A percentile compares a stretch with the other conserved stretches of the same genome.
Evolutionary conservation across 805 yeast species (phyloP).

Genomic region (Huiozyma naganishii): DNA sequence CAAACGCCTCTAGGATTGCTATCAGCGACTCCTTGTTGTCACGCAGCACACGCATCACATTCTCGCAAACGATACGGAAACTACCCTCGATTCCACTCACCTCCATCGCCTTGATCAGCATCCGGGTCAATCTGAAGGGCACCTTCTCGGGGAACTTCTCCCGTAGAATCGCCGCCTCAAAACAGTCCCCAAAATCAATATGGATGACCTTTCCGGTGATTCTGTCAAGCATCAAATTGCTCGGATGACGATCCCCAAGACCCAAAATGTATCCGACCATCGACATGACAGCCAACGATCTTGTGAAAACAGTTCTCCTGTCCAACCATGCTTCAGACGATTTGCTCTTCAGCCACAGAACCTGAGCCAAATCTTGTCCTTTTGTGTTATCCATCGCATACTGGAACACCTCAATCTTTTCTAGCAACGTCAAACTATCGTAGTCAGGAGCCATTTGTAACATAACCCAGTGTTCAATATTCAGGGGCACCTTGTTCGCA

Average conservation of each 20-base stretch:
- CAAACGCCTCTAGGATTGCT: slow-evolving; percentile 97
- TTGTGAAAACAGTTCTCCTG: slow-evolving; percentile 86
- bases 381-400: slow-evolving; percentile 90
- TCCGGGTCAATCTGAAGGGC: slow-evolving; percentile 88
- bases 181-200: slow-evolving; percentile 97
- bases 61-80: slow-evolving; percentile 89
- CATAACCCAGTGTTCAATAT: slow-evolving; percentile 91
- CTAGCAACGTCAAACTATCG: slow-evolving; percentile 75
- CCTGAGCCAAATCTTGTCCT: slow-evolving; percentile 91
- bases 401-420: slow-evolving; percentile 92
- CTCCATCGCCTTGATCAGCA: slow-evolving; percentile 97
- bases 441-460: slow-evolving; percentile 93
- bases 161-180: slow-evolving; percentile 90
- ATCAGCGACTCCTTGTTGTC: slow-evolving; percentile 90
- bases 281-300: slow-evolving; percentile 95
- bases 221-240: slow-evolving; percentile 89
- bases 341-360: slow-evolving; percentile 88
- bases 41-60: slow-evolving; percentile 87
- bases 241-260: slow-evolving; percentile 93
- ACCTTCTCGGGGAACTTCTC: slow-evolving; percentile 97
- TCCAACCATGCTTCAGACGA: slow-evolving; percentile 97
- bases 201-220: slow-evolving; percentile 91
- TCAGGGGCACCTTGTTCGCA: slow-evolving; percentile 73
- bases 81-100: slow-evolving; percentile 97
- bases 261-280: slow-evolving; percentile 97